Conservation (phyloP, 176 grass and related monocot genomes). For the Musa acuminata region DNA sequence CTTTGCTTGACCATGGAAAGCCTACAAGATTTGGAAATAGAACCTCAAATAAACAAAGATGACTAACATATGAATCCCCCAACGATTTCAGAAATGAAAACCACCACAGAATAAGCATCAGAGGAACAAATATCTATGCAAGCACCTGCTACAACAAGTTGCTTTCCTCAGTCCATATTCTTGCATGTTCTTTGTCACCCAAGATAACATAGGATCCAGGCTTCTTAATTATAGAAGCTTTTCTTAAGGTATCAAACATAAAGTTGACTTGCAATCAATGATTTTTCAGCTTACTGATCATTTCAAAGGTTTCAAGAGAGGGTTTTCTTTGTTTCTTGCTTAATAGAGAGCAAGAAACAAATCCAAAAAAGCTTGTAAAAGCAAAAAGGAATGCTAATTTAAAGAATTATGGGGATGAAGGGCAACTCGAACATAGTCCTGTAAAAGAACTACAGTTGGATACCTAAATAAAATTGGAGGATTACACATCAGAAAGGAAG, state of each 20-base stretch:
- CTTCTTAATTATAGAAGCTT: neutral
- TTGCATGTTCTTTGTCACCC: neutral
- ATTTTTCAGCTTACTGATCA: no score
- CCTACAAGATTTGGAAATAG: slow-evolving; percentile 16
- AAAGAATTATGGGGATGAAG: no score
- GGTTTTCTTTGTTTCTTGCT: no score
- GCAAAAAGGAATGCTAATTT: no score
- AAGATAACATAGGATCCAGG: neutral
- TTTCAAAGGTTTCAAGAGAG: no score
- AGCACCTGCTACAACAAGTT: neutral
- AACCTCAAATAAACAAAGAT: neutral
- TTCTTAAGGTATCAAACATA: no score
- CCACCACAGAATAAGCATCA: neutral
- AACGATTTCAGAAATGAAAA: neutral
- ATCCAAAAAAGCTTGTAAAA: no score
- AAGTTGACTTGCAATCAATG: no score
- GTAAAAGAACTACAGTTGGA: no score
- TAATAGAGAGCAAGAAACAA: slow-evolving; percentile 14
- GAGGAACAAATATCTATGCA: neutral
- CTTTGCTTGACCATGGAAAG: slow-evolving; percentile 58
- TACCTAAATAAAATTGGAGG: neutral
- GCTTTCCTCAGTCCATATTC: no score
- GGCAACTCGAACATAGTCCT: no score
- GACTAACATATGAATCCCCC: neutral
- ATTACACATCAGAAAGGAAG: neutral